phyloP scores from a whole-genome alignment of 169 alveolate species.

The Eimeria praecox region DNA sequence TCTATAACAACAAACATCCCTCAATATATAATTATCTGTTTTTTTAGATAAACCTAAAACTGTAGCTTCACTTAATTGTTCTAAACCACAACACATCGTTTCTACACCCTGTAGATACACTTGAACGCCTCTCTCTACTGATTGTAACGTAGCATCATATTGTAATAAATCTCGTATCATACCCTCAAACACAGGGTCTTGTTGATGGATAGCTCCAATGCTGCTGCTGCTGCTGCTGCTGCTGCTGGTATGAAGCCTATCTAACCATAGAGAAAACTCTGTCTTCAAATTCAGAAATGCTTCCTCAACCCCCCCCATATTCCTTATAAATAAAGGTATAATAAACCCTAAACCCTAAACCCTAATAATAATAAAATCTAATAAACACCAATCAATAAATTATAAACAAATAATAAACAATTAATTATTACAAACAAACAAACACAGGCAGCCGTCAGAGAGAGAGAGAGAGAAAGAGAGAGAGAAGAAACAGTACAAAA shows the following conservation, averaged over 20 bases:
- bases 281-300: background rate
- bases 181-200: background rate
- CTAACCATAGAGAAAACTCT: background rate
- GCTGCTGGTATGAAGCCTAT: background rate
- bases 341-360: too few relatives aligned
- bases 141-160: conserved; percentile 74
- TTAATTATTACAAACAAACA: too few relatives aligned
- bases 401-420: too few relatives aligned
- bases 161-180: conserved; percentile 81
- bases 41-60: conserved; percentile 72
- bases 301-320: background rate
- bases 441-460: too few relatives aligned
- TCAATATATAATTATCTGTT: conserved; percentile 57
- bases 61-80: conserved; percentile 63
- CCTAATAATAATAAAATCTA: too few relatives aligned
- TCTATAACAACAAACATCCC: conserved; percentile 64
- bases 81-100: conserved; percentile 73
- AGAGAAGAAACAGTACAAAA: too few relatives aligned
- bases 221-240: conserved; percentile 18
- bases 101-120: conserved; percentile 61
- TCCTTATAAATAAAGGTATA: too few relatives aligned
- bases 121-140: conserved; percentile 68
- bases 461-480: too few relatives aligned
- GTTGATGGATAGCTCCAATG: background rate
- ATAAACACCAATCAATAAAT: too few relatives aligned